Evolutionary conservation across 495 filamentous ascomycete species (phyloP).

Genomic region (Parmelia sp.): DNA sequence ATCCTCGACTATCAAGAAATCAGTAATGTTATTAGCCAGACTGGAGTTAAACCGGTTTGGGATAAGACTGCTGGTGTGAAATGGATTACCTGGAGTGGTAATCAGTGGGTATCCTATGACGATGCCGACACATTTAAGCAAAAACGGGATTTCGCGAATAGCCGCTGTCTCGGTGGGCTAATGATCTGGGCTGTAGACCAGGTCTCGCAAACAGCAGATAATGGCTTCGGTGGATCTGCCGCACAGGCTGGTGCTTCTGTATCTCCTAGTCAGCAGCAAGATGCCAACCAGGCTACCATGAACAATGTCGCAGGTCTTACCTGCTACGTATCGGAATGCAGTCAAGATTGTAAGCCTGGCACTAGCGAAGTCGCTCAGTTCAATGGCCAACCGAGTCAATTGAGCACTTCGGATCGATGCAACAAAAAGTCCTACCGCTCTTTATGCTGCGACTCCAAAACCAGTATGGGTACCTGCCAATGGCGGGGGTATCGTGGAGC

Average conservation of each 20-base stretch:
- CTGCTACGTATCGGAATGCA: slow-evolving; percentile 19
- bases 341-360: too few relatives aligned
- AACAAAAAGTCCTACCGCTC: slow-evolving; percentile 19
- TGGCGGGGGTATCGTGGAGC: slow-evolving; percentile 25
- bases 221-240: slow-evolving; percentile 11
- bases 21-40: too few relatives aligned
- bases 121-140: too few relatives aligned
- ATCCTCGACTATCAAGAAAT: too few relatives aligned
- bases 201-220: neutral
- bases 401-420: slow-evolving; percentile 21
- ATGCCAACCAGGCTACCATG: slow-evolving; percentile 20
- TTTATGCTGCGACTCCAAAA: slow-evolving; percentile 24
- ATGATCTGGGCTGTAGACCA: too few relatives aligned
- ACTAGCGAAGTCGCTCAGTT: slow-evolving; percentile 23
- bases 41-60: too few relatives aligned
- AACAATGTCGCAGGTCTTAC: slow-evolving; percentile 21
- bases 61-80: too few relatives aligned
- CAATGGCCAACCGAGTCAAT: slow-evolving; percentile 26
- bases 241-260: too few relatives aligned
- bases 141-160: too few relatives aligned
- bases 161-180: too few relatives aligned
- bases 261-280: slow-evolving; percentile 19
- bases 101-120: too few relatives aligned
- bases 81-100: too few relatives aligned
- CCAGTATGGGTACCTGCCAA: slow-evolving; percentile 26